A percentile compares a stretch with the other conserved stretches of the same genome.
Evolutionary conservation across 2,329 filamentous ascomycete genomes (phyloP).

Genomic region (Bipolaris sorokiniana): DNA sequence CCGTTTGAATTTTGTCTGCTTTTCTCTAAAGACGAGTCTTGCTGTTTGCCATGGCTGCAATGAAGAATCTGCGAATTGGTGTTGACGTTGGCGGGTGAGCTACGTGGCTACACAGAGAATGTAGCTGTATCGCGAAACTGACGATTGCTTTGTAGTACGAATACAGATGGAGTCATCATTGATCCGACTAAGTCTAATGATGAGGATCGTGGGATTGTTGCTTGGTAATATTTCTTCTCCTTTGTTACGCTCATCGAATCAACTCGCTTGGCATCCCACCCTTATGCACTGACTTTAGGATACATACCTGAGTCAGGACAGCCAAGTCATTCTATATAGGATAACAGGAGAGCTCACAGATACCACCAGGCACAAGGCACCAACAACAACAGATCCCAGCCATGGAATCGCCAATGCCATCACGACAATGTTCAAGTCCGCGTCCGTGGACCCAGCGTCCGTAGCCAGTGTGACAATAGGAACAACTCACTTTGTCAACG

Average conservation of each 20-base stretch:
- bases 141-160: conserved; percentile 34
- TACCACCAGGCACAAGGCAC: conserved; percentile 45
- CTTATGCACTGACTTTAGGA: not conserved
- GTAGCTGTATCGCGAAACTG: not conserved
- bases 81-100: conserved; percentile 53
- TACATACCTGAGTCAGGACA: not conserved
- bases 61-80: conserved; percentile 48
- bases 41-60: conserved; percentile 12
- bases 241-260: not conserved
- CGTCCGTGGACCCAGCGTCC: conserved; percentile 35
- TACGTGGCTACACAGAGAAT: not conserved
- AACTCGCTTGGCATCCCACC: not conserved
- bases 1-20: not conserved
- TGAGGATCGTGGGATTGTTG: conserved; percentile 39
- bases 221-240: conserved; percentile 36
- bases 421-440: conserved; percentile 44
- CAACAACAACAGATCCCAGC: conserved; percentile 47
- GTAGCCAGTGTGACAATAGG: conserved; percentile 58
- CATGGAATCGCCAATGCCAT: conserved; percentile 47
- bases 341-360: not conserved
- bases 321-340: not conserved
- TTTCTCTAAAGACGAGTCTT: not conserved
- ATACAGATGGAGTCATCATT: conserved; percentile 48
- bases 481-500: conserved; percentile 61
- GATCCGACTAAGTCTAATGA: conserved; percentile 39